Conservation (phyloP, 176 grass and related monocot genomes). For the Oryza glumipatula region DNA sequence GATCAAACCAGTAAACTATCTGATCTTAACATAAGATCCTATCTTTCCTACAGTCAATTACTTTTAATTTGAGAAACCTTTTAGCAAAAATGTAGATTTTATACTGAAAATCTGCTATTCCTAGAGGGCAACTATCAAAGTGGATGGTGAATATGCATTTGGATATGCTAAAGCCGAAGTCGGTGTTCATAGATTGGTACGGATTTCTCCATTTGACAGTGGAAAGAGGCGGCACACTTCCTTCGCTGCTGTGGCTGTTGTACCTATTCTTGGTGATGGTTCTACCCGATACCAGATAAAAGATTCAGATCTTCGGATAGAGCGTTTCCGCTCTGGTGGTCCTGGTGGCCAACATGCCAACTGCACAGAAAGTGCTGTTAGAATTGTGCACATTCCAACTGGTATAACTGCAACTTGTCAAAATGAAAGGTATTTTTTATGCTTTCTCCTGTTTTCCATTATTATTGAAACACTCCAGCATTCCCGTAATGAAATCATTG, state of each 20-base stretch:
- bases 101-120: slow-evolving; percentile 30
- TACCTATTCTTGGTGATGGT: slow-evolving; percentile 79
- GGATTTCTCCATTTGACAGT: slow-evolving; percentile 97
- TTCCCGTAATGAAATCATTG: background rate
- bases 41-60: slow-evolving; percentile 5
- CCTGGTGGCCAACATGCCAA: slow-evolving; percentile 95
- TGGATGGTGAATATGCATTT: slow-evolving; percentile 88
- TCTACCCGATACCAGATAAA: slow-evolving; percentile 82
- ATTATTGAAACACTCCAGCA: background rate
- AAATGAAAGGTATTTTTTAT: slow-evolving; percentile 87
- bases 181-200: slow-evolving; percentile 81
- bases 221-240: slow-evolving; percentile 88
- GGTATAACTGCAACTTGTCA: slow-evolving; percentile 86
- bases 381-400: slow-evolving; percentile 94
- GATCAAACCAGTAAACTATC: slow-evolving; percentile 1
- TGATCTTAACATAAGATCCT: background rate
- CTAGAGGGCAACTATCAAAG: slow-evolving; percentile 94
- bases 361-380: slow-evolving; percentile 93
- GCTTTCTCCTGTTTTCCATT: background rate
- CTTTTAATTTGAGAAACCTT: background rate
- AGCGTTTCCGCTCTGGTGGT: slow-evolving; percentile 86
- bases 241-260: slow-evolving; percentile 92
- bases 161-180: slow-evolving; percentile 96
- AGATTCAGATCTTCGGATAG: slow-evolving; percentile 89
- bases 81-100: slow-evolving; percentile 1